Conservation (phyloP, 148 eudicot genomes). For the Rhododendron griersonianum region DNA sequence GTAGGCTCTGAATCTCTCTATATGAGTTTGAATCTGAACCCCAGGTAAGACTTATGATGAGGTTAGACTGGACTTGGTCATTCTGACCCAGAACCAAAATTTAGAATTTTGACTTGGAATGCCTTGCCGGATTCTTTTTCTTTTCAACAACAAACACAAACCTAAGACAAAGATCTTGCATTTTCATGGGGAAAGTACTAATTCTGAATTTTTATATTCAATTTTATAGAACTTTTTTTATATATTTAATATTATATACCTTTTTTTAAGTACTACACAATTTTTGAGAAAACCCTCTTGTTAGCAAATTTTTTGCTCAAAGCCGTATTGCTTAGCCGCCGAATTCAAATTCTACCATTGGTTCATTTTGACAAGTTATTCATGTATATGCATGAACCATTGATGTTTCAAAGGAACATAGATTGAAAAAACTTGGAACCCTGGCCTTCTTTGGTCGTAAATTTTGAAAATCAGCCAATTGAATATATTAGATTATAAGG, state of each 20-base stretch:
- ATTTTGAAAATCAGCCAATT: not conserved
- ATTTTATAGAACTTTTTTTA: too few species aligned
- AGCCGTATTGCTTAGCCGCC: not conserved
- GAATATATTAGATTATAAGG: not conserved
- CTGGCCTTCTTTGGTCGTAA: not conserved
- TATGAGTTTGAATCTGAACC: not conserved
- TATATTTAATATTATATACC: too few species aligned
- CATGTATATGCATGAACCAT: not conserved
- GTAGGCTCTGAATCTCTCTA: too few species aligned
- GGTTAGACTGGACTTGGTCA: not conserved
- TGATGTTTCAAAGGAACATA: not conserved
- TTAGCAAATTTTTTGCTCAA: not conserved
- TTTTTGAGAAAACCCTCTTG: not conserved
- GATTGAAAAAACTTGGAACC: too few species aligned
- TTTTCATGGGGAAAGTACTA: too few species aligned
- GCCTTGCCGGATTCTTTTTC: not conserved
- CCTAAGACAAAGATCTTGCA: not conserved
- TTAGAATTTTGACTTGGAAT: constrained; percentile 5
- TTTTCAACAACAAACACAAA: not conserved
- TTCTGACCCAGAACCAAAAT: not conserved
- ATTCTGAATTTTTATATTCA: too few species aligned
- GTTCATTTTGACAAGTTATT: not conserved
- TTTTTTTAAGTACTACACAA: too few species aligned
- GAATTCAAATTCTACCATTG: not conserved
- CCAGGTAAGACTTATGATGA: not conserved